A percentile compares a stretch with the other conserved stretches of the same genome.
phyloP scores from a whole-genome alignment of 257 asterid species.

The Leptodermis oblonga region DNA sequence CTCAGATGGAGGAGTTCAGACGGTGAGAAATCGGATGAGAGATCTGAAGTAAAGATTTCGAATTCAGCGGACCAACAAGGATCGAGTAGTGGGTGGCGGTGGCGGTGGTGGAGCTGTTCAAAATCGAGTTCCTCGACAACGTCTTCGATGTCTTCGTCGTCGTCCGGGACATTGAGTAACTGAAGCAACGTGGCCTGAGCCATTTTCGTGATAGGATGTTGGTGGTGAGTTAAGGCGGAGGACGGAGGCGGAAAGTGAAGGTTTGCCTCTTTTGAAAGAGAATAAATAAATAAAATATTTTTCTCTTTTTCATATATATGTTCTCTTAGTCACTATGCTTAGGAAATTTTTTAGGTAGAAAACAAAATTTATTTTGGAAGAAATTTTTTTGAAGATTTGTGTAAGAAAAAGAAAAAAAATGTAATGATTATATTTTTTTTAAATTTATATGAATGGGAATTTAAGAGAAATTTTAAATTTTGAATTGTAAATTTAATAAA shows the following conservation, averaged over 20 bases:
- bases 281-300: no score
- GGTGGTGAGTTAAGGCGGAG: neutral
- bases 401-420: no score
- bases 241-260: neutral
- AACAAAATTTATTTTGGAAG: no score
- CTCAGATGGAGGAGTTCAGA: conserved; percentile 3
- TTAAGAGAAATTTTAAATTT: no score
- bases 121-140: conserved; percentile 7
- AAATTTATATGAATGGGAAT: no score
- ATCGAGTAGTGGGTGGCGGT: conserved; percentile 4
- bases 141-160: conserved; percentile 18
- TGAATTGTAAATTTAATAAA: no score
- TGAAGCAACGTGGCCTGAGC: conserved; percentile 24
- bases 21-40: conserved; percentile 14
- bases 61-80: conserved; percentile 29
- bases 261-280: neutral
- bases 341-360: no score
- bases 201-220: conserved; percentile 6
- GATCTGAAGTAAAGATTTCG: conserved; percentile 26
- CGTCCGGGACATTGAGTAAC: conserved; percentile 18
- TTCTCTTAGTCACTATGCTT: no score
- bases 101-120: neutral
- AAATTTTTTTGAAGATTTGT: no score
- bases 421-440: no score
- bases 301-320: no score